Base-by-base conservation (phyloP, 805 yeast genomes). In the Wickerhamiella qilinensis region DNA sequence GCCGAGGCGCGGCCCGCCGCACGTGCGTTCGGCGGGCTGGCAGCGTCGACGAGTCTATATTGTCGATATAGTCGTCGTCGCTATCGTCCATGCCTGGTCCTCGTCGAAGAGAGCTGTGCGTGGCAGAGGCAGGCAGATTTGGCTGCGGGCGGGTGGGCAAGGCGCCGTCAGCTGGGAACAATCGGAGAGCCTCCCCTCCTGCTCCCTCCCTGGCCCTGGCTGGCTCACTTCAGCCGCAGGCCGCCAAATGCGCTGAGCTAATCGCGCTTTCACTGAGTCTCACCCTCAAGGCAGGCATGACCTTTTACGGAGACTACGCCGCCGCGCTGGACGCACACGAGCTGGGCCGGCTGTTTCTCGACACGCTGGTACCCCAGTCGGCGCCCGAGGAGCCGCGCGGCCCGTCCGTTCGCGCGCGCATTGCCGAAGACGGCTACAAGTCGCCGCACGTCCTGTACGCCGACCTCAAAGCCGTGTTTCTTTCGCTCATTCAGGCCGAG, bases 1-100 rank as follows among this genome's bases (percentile, higher is more conserved):
- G n/a, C n/a, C n/a, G n/a, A n/a, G n/a, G n/a, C n/a, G 40, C 43
- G 31, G 39, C 45, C 42, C 30, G 31, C 25, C 36, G 28, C 20
- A 50, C 37, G n/a, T 48, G 49, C 37, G 52, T 43, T 35, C 46
- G 42, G 38, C 51, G 44, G 18, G 51, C 46, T 3, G 50, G 53
- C 5, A 20, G 45, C 19, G 38, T 38, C 35, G 38, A 38, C 38
- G 48, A 37, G 14, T 43, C 36, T 14, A 7, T 7, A 30, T 45
- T 46, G 29, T 55, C 63, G 29, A 58, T 53, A 39, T 58, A 60
- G 38, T 60, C 65, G 40, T 59, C 64, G 45, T 60, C 65, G 31
- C 61, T 55, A 35, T 58, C 61, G 45, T 58, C 62, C 61, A 57
- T 58, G 12, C 18, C 35, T 17, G 18, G 33, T n/a, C n/a, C n/a